A percentile compares a stretch with the other conserved stretches of the same genome.
phyloP scores from a whole-genome alignment of 768 basidiomycete genomes.

The Lactarius evosmus region DNA sequence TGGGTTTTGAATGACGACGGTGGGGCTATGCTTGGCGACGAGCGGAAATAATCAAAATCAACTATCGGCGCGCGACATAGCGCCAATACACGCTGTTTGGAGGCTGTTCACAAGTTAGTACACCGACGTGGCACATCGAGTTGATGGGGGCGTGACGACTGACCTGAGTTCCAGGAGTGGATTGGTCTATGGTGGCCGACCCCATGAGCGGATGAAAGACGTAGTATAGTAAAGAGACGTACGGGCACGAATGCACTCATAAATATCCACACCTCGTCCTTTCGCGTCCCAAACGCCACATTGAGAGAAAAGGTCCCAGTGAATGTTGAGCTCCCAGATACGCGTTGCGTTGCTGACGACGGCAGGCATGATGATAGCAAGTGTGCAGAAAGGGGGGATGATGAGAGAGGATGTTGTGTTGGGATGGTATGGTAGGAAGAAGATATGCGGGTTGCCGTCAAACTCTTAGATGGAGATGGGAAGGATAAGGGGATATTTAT shows the following conservation, averaged over 20 bases:
- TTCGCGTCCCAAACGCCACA: conserved; percentile 70
- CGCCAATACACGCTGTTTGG: conserved; percentile 46
- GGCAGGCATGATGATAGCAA: conserved; percentile 35
- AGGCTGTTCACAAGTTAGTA: conserved; percentile 36
- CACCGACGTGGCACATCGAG: neutral
- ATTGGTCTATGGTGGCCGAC: conserved; percentile 47
- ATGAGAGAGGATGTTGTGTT: neutral
- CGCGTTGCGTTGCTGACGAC: conserved; percentile 64
- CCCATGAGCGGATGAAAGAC: conserved; percentile 10
- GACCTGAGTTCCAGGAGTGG: conserved; percentile 49
- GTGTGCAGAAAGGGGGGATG: conserved; percentile 5
- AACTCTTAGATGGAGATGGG: conserved; percentile 11
- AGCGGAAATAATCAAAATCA: conserved; percentile 5
- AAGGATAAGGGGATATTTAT: conserved; percentile 24
- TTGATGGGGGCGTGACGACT: conserved; percentile 8
- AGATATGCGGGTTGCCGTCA: conserved; percentile 11
- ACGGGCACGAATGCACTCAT: conserved; percentile 74
- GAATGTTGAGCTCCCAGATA: conserved; percentile 65
- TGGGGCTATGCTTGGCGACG: conserved; percentile 13
- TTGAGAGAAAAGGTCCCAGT: conserved; percentile 63
- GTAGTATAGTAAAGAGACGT: conserved; percentile 34
- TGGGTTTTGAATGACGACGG: conserved; percentile 8
- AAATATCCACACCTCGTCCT: conserved; percentile 66
- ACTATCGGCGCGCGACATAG: conserved; percentile 45
- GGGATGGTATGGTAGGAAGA: conserved; percentile 14